Evolutionary conservation across 108 stramenopile species (phyloP).

Genomic region (Nannochloropsis gaditana): DNA sequence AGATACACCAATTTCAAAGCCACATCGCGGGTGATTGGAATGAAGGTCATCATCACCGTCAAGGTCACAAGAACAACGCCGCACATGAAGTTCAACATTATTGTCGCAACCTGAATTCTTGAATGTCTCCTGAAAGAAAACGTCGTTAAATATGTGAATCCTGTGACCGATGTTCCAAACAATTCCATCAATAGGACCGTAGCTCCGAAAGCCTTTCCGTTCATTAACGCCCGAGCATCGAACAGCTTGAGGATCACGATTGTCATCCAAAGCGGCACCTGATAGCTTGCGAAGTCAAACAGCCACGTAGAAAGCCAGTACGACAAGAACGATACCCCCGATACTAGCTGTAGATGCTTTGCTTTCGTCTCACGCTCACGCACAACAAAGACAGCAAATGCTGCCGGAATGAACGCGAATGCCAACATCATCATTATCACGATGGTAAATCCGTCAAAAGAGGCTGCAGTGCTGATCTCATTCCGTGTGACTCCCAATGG

Average conservation of each 20-base stretch:
- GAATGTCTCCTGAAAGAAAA: slow-evolving; percentile 71
- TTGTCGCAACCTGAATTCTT: slow-evolving; percentile 64
- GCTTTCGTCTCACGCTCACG: slow-evolving; percentile 87
- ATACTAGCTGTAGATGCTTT: slow-evolving; percentile 71
- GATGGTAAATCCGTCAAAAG: slow-evolving; percentile 32
- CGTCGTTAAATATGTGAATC: slow-evolving; percentile 69
- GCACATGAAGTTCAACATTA: slow-evolving; percentile 75
- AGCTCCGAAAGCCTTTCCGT: slow-evolving; percentile 54
- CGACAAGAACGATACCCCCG: slow-evolving; percentile 71
- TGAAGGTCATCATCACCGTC: slow-evolving; percentile 48
- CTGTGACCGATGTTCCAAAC: slow-evolving; percentile 76
- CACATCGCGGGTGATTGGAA: slow-evolving; percentile 37
- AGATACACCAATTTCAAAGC: slow-evolving; percentile 39
- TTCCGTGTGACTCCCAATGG: slow-evolving; percentile 30
- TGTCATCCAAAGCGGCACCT: slow-evolving; percentile 71
- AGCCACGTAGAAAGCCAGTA: slow-evolving; percentile 88
- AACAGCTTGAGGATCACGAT: slow-evolving; percentile 63
- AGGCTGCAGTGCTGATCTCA: neutral
- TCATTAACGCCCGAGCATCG: slow-evolving; percentile 16
- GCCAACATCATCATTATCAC: slow-evolving; percentile 60
- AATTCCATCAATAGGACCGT: slow-evolving; percentile 63
- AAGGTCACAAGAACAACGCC: slow-evolving; percentile 56
- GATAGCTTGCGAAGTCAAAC: slow-evolving; percentile 87
- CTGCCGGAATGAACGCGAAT: slow-evolving; percentile 79
- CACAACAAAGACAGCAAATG: slow-evolving; percentile 87